These are phyloP conservation scores for Salix exigua DNA, from an alignment of 345 rosid species.

Conservation along the genomic window DNA sequence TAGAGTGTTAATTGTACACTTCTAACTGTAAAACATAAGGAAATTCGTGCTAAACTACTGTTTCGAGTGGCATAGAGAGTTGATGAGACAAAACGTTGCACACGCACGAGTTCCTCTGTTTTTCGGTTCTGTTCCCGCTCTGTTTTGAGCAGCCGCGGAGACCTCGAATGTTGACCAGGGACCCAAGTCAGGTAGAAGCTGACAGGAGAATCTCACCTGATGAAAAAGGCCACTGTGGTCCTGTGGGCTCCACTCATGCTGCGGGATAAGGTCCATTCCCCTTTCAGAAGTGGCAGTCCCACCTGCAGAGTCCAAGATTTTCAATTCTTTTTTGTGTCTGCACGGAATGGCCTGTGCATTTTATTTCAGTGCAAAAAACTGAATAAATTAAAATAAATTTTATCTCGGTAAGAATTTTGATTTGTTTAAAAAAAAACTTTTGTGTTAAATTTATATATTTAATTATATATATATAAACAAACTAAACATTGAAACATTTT, in stretches of 20 bases:
- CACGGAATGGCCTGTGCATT: no score
- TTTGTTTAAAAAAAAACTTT: no score
- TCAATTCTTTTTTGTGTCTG: no score
- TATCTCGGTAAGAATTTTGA: no score
- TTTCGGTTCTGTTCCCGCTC: neutral
- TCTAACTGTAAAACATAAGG: neutral
- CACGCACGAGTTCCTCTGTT: neutral
- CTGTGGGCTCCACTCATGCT: neutral
- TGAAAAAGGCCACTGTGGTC: neutral
- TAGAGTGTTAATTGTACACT: neutral
- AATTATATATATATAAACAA: no score
- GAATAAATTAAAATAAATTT: no score
- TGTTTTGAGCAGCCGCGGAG: neutral
- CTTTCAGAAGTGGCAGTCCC: neutral
- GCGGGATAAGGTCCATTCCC: no score
- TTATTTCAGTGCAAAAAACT: no score
- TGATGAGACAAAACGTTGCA: neutral
- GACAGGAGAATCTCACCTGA: conserved; percentile 6
- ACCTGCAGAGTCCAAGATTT: neutral
- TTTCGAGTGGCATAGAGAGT: neutral
- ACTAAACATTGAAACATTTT: no score
- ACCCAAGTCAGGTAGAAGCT: neutral
- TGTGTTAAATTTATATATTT: no score
- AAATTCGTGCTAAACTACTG: neutral
- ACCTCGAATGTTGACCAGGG: neutral